phyloP scores from a whole-genome alignment of 169 alveolate genomes.

The Plasmodium reichenowi region DNA sequence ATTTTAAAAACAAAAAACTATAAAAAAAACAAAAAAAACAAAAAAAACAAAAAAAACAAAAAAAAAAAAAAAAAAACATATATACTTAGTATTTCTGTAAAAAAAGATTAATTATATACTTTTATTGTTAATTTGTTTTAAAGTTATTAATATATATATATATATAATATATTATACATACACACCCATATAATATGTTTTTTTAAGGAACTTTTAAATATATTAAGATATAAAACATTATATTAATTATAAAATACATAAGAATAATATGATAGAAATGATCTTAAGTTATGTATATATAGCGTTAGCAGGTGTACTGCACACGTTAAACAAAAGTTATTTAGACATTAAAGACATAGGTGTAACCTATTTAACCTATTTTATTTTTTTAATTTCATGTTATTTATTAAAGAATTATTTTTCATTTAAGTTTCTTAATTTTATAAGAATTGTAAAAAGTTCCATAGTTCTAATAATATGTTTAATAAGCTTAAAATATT shows the following conservation, averaged over 20 bases:
- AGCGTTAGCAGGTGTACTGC: constrained; percentile 1
- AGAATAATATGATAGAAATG: too few relatives aligned
- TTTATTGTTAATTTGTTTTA: background rate
- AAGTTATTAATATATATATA: background rate
- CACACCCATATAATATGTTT: too few relatives aligned
- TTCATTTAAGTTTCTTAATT: constrained; percentile 34
- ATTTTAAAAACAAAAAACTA: too few relatives aligned
- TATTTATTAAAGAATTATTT: constrained; percentile 35
- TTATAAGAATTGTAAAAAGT: constrained; percentile 28
- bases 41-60: too few relatives aligned
- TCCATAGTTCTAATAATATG: constrained; percentile 24
- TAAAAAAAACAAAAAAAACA: too few relatives aligned
- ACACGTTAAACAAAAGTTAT: constrained; percentile 5
- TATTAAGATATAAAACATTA: background rate
- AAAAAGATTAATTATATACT: too few relatives aligned
- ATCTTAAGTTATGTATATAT: background rate
- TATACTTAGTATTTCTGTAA: too few relatives aligned
- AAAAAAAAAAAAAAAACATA: too few relatives aligned
- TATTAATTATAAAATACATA: too few relatives aligned
- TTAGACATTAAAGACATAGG: constrained; percentile 48
- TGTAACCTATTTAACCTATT: constrained; percentile 30
- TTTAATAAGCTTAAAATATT: constrained; percentile 50
- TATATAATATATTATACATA: background rate
- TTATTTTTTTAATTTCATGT: constrained; percentile 31
- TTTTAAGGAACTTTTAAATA: background rate